Base-by-base conservation (phyloP, 1,284 basidiomycete genomes). In the Cryptococcus neoformans region DNA sequence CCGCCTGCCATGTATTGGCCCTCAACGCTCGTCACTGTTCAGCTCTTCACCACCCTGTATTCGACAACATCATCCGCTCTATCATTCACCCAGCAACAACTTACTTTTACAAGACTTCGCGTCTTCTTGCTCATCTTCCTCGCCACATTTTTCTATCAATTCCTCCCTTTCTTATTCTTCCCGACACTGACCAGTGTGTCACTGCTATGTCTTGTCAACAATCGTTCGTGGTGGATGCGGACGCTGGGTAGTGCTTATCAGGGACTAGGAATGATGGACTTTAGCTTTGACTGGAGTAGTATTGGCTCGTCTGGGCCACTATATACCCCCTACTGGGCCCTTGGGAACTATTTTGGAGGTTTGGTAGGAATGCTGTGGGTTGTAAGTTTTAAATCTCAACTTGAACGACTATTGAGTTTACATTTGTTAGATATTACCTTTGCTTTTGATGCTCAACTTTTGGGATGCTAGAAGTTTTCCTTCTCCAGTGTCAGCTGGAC, bases 1-100 rank as follows among this genome's bases (percentile, higher is more conserved):
- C 68, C 66, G 14, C 74, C 72, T 5, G 59, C 73, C 11, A 78
- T 78, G 76, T 73, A 74, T 59, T 82, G 79, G 75, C 81, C 81
- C 0, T 73, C 74, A 14, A 75, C 76, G 2, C 73, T 82, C 3
- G 81, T 82, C 35, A 76, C 73, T 2, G 78, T 79, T 4, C 78
- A 79, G 49, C 76, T 82, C 16, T 82, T 81, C 61, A 79, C 80
- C 34, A 81, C 81, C 0, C 70, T 82, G n/a, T 81, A 82, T 62
- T 75, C 75, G n/a, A 65, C 68, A 6, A 54, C 69, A 0, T 54
- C 63, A 0, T 55, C 64, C 3, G 37, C 51, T 11, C 57, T 65
- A 1, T 62, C 68, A 11, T 35, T 54, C 41, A 28, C 63, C 5
- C 58, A 65, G 5, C 57, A 66, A n/a, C 51, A 59, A 3, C 63